Evolutionary conservation across 73 alveolate genomes (phyloP), one percentile per base, ranked within the genome.

Genomic region (Paramecium biaurelia): DNA sequence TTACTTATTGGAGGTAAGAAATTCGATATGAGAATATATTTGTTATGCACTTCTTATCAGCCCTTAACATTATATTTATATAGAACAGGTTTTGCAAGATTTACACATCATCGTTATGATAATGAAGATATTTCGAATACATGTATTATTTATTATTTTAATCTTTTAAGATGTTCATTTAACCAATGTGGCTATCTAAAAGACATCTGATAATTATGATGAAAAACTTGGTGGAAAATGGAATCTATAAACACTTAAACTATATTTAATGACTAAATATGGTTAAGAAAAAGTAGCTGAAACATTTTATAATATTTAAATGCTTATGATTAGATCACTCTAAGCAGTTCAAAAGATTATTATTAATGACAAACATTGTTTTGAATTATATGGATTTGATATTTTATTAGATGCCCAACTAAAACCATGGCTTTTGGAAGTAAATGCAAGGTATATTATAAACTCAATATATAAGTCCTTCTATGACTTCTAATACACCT

Each of bases 1-100:
- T 95, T 99, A 24, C 96, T 99, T 92, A 96, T 99, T 56, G 99
- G 99, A 15, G 99, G 99, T 15, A 99, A 99, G 97, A 99, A 99
- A 85, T 95, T 98, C 92, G 99, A 99, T 95, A 94, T 99, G 99
- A 98, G 99, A 93, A 96, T 99, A 30, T 99, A 99, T 93, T 98
- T 98, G 42, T 94, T 99, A 43, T 99, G 99, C 57, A 97, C 99
- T 18, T 88, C 98, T 89, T 99, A 99, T 93, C 93, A 97, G 12
- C 99, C 99, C 1, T 95, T 99, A 85, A 99, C 99, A 26, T 99
- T 96, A 35, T 98, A 98, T 92, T 93, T 98, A 85, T 98, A 98
- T 92, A 85, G 99, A 92, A 97, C 99, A 1, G 99, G 99, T 10
- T 98, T 98, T 94, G 99, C 99, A 59, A 93, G 99, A 53, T 98